Base-by-base conservation (phyloP, 2,329 filamentous ascomycete genomes). In the Beauveria sp. region DNA sequence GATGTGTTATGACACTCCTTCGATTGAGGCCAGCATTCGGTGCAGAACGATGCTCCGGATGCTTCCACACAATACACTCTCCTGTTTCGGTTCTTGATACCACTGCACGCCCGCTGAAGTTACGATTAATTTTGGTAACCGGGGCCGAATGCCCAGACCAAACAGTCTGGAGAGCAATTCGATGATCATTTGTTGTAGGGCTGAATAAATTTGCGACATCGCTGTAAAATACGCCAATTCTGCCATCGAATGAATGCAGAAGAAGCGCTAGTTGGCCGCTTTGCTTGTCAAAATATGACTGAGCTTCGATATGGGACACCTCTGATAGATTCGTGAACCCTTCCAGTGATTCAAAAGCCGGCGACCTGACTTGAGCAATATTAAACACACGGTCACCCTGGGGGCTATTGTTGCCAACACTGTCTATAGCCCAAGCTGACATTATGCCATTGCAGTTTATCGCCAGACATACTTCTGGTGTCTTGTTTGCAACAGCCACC, bases 341-440 rank as follows among this genome's bases (percentile, higher is more conserved):
- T 12, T 69, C 71, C n/a, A 81, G 65, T 50, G 80, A 78, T 43
- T 79, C 76, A 43, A 86, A 76, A 59, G 81, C 76, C 20, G 75
- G 70, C 1, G 81, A 81, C 68, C 90, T 85, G 28, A 93, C 83
- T 69, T 96, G 90, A 1, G 91, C 86, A 66, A 97, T 87, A 69
- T 91, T 95, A 77, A 95, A 96, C n/a, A 93, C 84, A 64, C 87
- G 86, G 30, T 85, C 80, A 4, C 82, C 79, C 63, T 84, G 84
- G 66, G 84, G 85, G 38, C 81, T 78, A 69, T 87, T 91, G 67
- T 84, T 86, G 42, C 89, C 88, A 22, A 96, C 83, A 69, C 93
- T 93, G 72, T 98, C 93, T 61, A 99, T 76, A 0, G 91, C 93
- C 90, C 93, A 97, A 0, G 91, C 91, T 46, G 90, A 92, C 88